Evolutionary conservation across 148 eudicot genomes (phyloP), one percentile per base, ranked within the genome.

Genomic region (Fagopyrum tataricum): DNA sequence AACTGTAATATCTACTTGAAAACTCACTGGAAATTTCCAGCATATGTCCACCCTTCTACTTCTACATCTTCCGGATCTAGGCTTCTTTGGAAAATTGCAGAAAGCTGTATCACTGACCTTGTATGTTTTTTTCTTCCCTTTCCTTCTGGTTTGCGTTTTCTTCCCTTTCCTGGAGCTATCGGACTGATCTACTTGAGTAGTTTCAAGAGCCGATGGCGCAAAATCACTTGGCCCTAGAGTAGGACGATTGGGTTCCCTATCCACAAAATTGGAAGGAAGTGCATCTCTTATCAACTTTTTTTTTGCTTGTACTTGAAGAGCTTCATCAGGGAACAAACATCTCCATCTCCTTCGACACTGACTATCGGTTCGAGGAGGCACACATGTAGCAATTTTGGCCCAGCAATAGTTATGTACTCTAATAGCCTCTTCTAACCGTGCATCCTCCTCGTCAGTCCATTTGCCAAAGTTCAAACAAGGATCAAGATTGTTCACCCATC

Each of bases 331-430:
- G 84, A 78, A 84, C 64, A 89, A 75, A 51, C 46, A 76, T 74
- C 53, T 84, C 97, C 97, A 94, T 81, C 97, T 88, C 90, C 98
- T 87, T 75, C 83, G 76, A 73, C 98, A 94, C 72, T 89, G 97
- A 78, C 77, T 91, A 76, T 94, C 98, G 66, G 98, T 94, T 77
- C 97, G 89, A 56, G 56, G 82, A 76, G 87, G 83, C 76, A 94
- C 79, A 80, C 87, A 88, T 31, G 83, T 77, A 79, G 98, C 97
- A 81, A 94, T 84, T 81, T 81, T 89, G 53, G 89, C 78, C 98
- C 97, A 91, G 82, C 85, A 81, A 73, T 80, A 81, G 52, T 88
- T 90, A 76, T 91, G 85, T 73, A 83, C 80, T 47, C 48, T 73
- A 77, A 94, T 83, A 46, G 98, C 97, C 72, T 44, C 82, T 82